These are phyloP conservation scores for Aureobasidium sp. DNA, from an alignment of 2,329 filamentous ascomycete species.

Conservation along the genomic window DNA sequence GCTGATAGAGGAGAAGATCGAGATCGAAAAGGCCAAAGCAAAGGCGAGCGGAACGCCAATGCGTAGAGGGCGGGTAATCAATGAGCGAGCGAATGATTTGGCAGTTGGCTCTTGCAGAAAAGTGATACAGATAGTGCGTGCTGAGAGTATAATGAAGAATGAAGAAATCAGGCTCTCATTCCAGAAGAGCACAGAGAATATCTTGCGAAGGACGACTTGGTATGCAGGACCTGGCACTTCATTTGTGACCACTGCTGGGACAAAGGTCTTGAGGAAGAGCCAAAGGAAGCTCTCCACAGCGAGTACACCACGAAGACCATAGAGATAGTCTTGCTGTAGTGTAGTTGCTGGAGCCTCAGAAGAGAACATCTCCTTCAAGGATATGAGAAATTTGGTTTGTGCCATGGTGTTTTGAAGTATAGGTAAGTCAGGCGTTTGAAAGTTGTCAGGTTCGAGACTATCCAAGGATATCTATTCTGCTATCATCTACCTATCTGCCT, in stretches of 20 bases:
- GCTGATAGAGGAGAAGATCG: conserved; percentile 27
- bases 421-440: neutral
- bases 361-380: neutral
- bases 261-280: conserved; percentile 37
- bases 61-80: conserved; percentile 35
- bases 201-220: conserved; percentile 34
- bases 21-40: conserved; percentile 31
- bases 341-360: neutral
- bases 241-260: conserved; percentile 34
- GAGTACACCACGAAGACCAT: conserved; percentile 37
- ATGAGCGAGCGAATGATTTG: conserved; percentile 29
- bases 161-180: conserved; percentile 37
- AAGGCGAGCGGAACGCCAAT: conserved; percentile 34
- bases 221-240: conserved; percentile 30
- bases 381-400: neutral
- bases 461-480: neutral
- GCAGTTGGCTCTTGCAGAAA: conserved; percentile 31
- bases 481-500: neutral
- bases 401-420: neutral
- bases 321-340: conserved; percentile 24
- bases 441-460: neutral
- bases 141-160: conserved; percentile 38
- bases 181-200: conserved; percentile 37
- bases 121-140: conserved; percentile 34
- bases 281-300: conserved; percentile 36